Evolutionary conservation across 2,329 filamentous ascomycete genomes (phyloP).

Genomic region (Aspergillus puulaauensis): DNA sequence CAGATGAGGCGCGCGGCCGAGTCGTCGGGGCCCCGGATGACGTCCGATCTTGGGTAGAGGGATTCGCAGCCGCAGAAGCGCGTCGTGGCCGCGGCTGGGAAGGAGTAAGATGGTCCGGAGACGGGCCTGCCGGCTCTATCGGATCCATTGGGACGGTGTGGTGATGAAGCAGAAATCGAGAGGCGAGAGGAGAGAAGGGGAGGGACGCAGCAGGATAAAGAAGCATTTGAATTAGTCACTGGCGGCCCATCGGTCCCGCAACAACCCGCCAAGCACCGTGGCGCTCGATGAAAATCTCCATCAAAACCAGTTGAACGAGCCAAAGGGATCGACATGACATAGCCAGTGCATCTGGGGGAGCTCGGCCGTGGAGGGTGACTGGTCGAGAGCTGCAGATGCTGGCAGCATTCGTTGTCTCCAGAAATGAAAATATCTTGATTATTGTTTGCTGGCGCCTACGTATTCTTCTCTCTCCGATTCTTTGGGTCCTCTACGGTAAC

Average conservation of each 20-base stretch:
- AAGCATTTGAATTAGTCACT: not conserved
- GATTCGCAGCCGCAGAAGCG: conserved; percentile 10
- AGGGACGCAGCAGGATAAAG: conserved; percentile 1
- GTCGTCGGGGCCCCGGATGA: conserved; percentile 13
- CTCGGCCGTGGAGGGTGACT: not conserved
- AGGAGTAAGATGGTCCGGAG: conserved; percentile 13
- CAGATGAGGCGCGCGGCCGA: conserved; percentile 24
- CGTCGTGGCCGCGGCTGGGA: conserved; percentile 14
- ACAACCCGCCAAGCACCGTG: conserved; percentile 1
- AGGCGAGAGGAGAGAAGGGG: not conserved
- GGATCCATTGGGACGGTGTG: conserved; percentile 33
- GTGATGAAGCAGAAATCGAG: not conserved
- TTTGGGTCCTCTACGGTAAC: not conserved
- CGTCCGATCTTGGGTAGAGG: conserved; percentile 19
- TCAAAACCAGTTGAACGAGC: not conserved
- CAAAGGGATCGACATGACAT: conserved; percentile 1
- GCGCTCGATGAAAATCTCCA: conserved; percentile 2
- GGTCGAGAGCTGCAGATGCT: not conserved
- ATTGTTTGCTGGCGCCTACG: not conserved
- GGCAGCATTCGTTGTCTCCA: not conserved
- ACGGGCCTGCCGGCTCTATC: conserved; percentile 34
- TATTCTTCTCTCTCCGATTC: not conserved
- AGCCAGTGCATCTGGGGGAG: not conserved
- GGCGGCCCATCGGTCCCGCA: not conserved
- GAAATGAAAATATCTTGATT: not conserved